Evolutionary conservation across 352 stramenopile genomes (phyloP).

Genomic region (Phytopythium delawarense): DNA sequence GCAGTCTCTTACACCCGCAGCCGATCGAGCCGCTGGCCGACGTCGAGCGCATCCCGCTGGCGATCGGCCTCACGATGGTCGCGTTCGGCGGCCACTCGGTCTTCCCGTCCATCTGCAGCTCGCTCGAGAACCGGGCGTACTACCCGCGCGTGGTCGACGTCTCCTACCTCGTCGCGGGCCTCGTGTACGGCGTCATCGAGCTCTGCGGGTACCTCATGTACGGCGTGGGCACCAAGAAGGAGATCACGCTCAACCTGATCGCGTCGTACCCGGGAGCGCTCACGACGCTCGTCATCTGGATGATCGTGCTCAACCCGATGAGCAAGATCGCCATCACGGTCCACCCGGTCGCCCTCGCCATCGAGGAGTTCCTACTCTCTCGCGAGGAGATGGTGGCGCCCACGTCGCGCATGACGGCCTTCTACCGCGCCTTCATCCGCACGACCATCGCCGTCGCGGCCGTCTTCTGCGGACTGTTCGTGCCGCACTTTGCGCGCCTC

Average conservation of each 20-base stretch:
- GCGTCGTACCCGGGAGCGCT: slow-evolving; percentile 51
- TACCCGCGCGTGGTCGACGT: slow-evolving; percentile 72
- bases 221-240: slow-evolving; percentile 70
- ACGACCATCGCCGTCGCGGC: slow-evolving; percentile 45
- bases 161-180: slow-evolving; percentile 64
- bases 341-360: slow-evolving; percentile 65
- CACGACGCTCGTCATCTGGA: slow-evolving; percentile 71
- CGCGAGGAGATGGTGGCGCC: slow-evolving; percentile 27
- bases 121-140: slow-evolving; percentile 52
- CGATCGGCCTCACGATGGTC: slow-evolving; percentile 85
- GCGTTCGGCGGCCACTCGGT: slow-evolving; percentile 85
- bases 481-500: slow-evolving; percentile 81
- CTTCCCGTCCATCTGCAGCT: slow-evolving; percentile 89
- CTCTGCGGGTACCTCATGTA: slow-evolving; percentile 83
- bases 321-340: slow-evolving; percentile 87
- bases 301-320: slow-evolving; percentile 84
- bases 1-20: slow-evolving; percentile 64
- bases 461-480: slow-evolving; percentile 62
- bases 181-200: slow-evolving; percentile 75
- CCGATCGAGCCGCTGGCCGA: slow-evolving; percentile 58
- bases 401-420: slow-evolving; percentile 26
- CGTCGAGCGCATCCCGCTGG: slow-evolving; percentile 58
- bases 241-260: slow-evolving; percentile 85
- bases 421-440: slow-evolving; percentile 66
- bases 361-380: slow-evolving; percentile 73